Evolutionary conservation across 352 stramenopile genomes (phyloP).

Genomic region (Phytophthora brassicae): DNA sequence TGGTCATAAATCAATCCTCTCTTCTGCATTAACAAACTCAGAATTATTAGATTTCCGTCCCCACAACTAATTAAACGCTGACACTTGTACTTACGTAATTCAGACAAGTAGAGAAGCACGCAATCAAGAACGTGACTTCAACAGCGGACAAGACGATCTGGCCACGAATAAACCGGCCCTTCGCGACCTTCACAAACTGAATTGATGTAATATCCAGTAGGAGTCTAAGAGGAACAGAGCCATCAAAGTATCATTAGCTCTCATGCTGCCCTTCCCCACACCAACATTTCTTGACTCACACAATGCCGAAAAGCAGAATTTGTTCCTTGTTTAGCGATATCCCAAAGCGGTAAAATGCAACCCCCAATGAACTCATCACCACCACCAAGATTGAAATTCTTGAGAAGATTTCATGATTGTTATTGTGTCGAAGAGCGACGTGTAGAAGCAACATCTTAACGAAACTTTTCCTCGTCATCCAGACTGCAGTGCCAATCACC

Average conservation of each 20-base stretch:
- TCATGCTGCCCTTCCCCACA: not conserved
- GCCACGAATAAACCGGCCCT: conserved; percentile 12
- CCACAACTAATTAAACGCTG: not conserved
- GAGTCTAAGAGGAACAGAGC: conserved; percentile 14
- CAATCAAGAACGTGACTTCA: conserved; percentile 32
- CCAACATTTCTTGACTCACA: conserved; percentile 17
- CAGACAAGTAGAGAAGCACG: conserved; percentile 40
- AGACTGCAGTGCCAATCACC: conserved; percentile 36
- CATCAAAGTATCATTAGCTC: not conserved
- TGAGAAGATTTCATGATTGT: conserved; percentile 5
- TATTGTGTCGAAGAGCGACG: conserved; percentile 3
- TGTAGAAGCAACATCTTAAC: conserved; percentile 19
- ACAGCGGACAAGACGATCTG: conserved; percentile 25
- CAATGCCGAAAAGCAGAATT: conserved; percentile 15
- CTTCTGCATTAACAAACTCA: conserved; percentile 13
- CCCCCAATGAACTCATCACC: conserved; percentile 1
- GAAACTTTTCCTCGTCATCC: conserved; percentile 39
- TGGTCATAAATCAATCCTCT: conserved; percentile 42
- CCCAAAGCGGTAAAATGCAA: conserved; percentile 4
- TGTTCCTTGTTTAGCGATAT: conserved; percentile 7
- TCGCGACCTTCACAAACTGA: conserved; percentile 7
- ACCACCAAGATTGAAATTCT: conserved; percentile 5
- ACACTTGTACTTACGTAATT: conserved; percentile 17
- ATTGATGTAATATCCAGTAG: conserved; percentile 33
- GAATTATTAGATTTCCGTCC: conserved; percentile 4